Percentiles rank a stretch among this genome's conserved stretches.
These are phyloP conservation scores for Phlebiopsis gigantea DNA, from an alignment of 768 basidiomycete species.

Conservation along the genomic window DNA sequence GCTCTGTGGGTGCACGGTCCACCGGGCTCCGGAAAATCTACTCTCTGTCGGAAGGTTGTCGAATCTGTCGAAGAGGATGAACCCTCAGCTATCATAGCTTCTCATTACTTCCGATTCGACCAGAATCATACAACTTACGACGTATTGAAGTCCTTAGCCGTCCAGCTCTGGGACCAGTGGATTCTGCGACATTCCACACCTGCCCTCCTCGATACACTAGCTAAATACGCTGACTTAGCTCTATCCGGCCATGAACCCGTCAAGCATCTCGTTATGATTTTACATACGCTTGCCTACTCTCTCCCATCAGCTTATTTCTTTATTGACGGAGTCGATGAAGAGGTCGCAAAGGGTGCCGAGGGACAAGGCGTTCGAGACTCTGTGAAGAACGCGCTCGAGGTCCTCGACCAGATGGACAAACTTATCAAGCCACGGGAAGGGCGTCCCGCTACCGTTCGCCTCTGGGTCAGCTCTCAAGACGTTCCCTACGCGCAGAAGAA, in stretches of 20 bases:
- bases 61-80: background rate
- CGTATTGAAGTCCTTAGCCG: background rate
- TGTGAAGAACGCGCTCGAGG: background rate
- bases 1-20: background rate
- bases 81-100: background rate
- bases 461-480: background rate
- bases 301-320: conserved; percentile 18
- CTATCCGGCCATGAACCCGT: background rate
- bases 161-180: background rate
- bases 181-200: background rate
- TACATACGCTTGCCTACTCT: conserved; percentile 12
- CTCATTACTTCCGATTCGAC: conserved; percentile 3
- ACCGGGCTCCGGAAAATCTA: background rate
- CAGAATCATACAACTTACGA: background rate
- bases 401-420: background rate
- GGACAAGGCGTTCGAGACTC: background rate
- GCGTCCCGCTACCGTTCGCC: background rate
- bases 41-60: background rate
- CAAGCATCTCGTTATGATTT: background rate
- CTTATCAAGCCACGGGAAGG: background rate
- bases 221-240: background rate
- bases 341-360: background rate
- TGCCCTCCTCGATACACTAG: background rate
- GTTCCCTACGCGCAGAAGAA: background rate
- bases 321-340: conserved; percentile 27